These are phyloP conservation scores for Volvox africanus DNA, from an alignment of 139 green algal species.

Conservation along the genomic window DNA sequence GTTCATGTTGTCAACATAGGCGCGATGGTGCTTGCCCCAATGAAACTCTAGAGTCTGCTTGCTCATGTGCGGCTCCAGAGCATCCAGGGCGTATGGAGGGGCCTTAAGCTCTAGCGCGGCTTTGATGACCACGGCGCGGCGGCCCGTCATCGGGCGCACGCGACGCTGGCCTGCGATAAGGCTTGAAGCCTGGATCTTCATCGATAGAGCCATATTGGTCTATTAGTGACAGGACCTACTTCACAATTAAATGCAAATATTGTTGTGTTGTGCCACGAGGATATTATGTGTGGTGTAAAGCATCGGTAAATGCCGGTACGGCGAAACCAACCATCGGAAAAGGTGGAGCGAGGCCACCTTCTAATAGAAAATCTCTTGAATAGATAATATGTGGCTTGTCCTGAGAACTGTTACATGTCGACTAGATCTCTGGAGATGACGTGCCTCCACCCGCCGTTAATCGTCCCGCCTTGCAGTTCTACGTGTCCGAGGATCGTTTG, in stretches of 20 bases:
- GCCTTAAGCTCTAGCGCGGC: slow-evolving; percentile 67
- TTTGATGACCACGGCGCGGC: slow-evolving; percentile 41
- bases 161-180: slow-evolving; percentile 41
- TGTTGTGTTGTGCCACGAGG: no score
- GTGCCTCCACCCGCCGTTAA: background rate
- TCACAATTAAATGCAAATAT: no score
- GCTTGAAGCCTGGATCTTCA: slow-evolving; percentile 41
- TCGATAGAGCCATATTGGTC: slow-evolving; percentile 46
- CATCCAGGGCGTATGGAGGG: slow-evolving; percentile 74
- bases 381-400: background rate
- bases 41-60: slow-evolving; percentile 88
- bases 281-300: background rate
- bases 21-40: slow-evolving; percentile 94
- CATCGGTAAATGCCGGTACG: background rate
- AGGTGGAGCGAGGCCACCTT: background rate
- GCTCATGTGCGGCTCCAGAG: slow-evolving; percentile 83
- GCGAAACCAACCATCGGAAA: slow-evolving; percentile 24
- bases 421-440: background rate
- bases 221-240: background rate
- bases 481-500: slow-evolving; percentile 66
- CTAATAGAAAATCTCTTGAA: background rate
- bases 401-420: background rate
- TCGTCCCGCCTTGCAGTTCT: slow-evolving; percentile 54
- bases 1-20: slow-evolving; percentile 96
- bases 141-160: slow-evolving; percentile 5